Evolutionary conservation across 1,139 yeast genomes (phyloP).

Genomic region (Yamadazyma jaroonii): DNA sequence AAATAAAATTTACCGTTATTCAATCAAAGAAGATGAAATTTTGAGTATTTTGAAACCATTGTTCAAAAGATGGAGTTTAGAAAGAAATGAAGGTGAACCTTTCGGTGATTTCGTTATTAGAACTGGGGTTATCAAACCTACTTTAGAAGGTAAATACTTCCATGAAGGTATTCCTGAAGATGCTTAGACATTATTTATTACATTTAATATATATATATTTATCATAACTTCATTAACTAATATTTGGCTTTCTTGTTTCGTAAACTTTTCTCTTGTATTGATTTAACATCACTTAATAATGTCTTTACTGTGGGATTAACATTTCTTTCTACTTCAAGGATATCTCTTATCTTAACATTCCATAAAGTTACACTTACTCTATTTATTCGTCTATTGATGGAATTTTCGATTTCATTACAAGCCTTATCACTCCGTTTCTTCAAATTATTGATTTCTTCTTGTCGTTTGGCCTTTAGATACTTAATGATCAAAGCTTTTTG

Average conservation of each 20-base stretch:
- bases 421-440: conserved; percentile 15
- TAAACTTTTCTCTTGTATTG: neutral
- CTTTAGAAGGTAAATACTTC: conserved; percentile 88
- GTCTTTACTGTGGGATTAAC: conserved; percentile 28
- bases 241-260: neutral
- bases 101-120: conserved; percentile 94
- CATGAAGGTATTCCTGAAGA: conserved; percentile 92
- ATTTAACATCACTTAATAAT: conserved; percentile 26
- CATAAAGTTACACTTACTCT: conserved; percentile 42
- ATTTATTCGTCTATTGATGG: conserved; percentile 34
- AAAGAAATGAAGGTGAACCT: conserved; percentile 87
- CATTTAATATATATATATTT: conserved; percentile 1
- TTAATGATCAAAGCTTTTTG: conserved; percentile 38
- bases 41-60: conserved; percentile 73
- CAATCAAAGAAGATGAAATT: conserved; percentile 89
- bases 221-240: neutral
- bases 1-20: conserved; percentile 85
- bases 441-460: conserved; percentile 18
- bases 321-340: conserved; percentile 43
- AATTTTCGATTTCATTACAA: conserved; percentile 15
- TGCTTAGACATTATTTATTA: conserved; percentile 31
- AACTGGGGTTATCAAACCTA: conserved; percentile 81
- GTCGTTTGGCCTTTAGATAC: conserved; percentile 22
- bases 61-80: conserved; percentile 92
- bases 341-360: conserved; percentile 35